phyloP scores from a whole-genome alignment of 2,329 filamentous ascomycete genomes.

The Fusarium papillatum region DNA sequence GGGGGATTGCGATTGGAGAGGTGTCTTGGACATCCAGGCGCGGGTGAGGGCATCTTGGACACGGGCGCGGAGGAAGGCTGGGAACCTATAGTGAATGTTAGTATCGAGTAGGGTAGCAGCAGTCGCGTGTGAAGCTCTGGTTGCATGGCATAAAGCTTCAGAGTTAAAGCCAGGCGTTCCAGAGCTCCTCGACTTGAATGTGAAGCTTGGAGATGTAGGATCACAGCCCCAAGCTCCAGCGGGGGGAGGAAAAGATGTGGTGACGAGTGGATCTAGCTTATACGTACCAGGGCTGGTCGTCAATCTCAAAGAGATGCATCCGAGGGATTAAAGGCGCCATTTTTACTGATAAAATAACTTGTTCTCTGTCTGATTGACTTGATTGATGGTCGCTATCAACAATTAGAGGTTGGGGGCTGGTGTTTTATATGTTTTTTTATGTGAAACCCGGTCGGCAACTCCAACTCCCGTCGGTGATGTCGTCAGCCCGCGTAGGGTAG shows the following conservation, averaged over 20 bases:
- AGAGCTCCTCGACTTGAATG: not conserved
- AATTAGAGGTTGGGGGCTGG: not conserved
- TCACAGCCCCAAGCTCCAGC: conserved; percentile 2
- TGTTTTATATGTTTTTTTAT: conserved; percentile 10
- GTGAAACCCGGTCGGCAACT: conserved; percentile 22
- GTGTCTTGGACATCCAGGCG: conserved; percentile 72
- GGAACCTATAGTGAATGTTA: conserved; percentile 65
- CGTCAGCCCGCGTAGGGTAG: conserved; percentile 24
- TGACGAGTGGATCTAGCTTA: not conserved
- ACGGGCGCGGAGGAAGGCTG: conserved; percentile 72
- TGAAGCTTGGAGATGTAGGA: conserved; percentile 3
- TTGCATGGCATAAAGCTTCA: not conserved
- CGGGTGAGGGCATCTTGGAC: conserved; percentile 75
- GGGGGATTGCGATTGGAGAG: conserved; percentile 69
- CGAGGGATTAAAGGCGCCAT: conserved; percentile 68
- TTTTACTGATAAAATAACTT: not conserved
- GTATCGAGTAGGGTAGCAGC: not conserved
- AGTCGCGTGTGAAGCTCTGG: not conserved
- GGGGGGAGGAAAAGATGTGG: not conserved
- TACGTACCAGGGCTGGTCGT: conserved; percentile 74
- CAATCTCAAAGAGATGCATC: conserved; percentile 76
- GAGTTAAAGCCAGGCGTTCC: not conserved
- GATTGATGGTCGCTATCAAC: not conserved
- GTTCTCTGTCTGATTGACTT: not conserved
- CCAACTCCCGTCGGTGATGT: conserved; percentile 14